Conservation (phyloP, 306 rosid genomes). For the Casuarina glauca region DNA sequence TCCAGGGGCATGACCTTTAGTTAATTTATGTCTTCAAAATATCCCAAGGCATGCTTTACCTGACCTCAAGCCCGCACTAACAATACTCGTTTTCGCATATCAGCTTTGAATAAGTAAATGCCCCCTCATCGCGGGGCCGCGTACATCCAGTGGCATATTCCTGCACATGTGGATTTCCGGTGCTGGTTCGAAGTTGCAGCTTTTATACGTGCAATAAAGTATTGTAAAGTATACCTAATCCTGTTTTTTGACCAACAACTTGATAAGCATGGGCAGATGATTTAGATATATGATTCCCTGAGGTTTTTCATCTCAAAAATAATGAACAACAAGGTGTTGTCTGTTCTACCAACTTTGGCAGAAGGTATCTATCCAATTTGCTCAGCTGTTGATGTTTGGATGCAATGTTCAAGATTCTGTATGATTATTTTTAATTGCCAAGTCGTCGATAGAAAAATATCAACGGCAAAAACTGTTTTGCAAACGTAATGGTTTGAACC, state of each 20-base stretch:
- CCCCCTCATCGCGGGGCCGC: background rate
- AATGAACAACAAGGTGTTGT: background rate
- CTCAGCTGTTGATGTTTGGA: too few species aligned
- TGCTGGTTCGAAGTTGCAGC: background rate
- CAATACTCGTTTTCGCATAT: background rate
- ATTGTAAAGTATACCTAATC: background rate
- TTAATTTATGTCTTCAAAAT: too few species aligned
- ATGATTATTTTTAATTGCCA: too few species aligned
- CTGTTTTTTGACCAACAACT: background rate
- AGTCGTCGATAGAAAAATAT: too few species aligned
- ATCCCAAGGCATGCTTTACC: background rate
- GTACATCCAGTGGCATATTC: background rate
- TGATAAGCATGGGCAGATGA: background rate
- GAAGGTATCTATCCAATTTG: background rate
- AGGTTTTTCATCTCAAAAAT: too few species aligned
- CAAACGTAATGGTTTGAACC: too few species aligned
- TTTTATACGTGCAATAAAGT: too few species aligned
- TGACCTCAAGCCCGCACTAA: background rate
- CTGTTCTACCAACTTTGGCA: background rate
- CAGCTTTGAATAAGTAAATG: background rate
- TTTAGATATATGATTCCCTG: too few species aligned
- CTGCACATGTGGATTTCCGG: background rate
- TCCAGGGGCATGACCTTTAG: background rate
- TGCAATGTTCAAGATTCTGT: too few species aligned
- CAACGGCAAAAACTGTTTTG: too few species aligned